Evolutionary conservation across 129 eudicot genomes (phyloP).

Genomic region (Artemisia tridentata): DNA sequence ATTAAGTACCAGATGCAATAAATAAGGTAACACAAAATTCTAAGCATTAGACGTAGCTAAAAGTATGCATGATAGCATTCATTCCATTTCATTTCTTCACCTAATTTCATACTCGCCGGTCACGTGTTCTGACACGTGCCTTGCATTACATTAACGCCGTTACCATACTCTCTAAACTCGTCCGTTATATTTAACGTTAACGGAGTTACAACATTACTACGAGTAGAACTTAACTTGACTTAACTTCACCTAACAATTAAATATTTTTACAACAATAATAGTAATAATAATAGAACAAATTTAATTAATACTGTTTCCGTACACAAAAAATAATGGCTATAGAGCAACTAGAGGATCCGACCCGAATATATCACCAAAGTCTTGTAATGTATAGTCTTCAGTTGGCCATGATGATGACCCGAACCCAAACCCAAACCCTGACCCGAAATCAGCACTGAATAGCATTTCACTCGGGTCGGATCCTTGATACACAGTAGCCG

Average conservation of each 20-base stretch:
- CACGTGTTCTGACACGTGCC: constrained; percentile 41
- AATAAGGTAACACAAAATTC: constrained; percentile 33
- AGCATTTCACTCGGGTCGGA: constrained; percentile 19
- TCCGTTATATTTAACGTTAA: constrained; percentile 39
- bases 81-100: constrained; percentile 59
- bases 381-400: constrained; percentile 53
- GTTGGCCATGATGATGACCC: constrained; percentile 41
- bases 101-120: constrained; percentile 43
- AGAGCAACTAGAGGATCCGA: constrained; percentile 78
- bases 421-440: constrained; percentile 7
- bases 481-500: constrained; percentile 27
- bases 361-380: constrained; percentile 80
- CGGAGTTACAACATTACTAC: constrained; percentile 26
- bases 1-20: constrained; percentile 14
- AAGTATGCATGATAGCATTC: constrained; percentile 46
- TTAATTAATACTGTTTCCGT: constrained; percentile 26
- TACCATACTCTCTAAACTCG: constrained; percentile 20
- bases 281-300: constrained; percentile 21
- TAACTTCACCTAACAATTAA: not conserved
- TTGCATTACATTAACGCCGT: constrained; percentile 30
- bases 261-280: constrained; percentile 17
- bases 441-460: constrained; percentile 22
- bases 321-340: constrained; percentile 26
- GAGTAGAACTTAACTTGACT: too few relatives aligned
- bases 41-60: constrained; percentile 34